These are phyloP conservation scores for Iris pallida DNA, from an alignment of 116 monocot species.

Conservation along the genomic window DNA sequence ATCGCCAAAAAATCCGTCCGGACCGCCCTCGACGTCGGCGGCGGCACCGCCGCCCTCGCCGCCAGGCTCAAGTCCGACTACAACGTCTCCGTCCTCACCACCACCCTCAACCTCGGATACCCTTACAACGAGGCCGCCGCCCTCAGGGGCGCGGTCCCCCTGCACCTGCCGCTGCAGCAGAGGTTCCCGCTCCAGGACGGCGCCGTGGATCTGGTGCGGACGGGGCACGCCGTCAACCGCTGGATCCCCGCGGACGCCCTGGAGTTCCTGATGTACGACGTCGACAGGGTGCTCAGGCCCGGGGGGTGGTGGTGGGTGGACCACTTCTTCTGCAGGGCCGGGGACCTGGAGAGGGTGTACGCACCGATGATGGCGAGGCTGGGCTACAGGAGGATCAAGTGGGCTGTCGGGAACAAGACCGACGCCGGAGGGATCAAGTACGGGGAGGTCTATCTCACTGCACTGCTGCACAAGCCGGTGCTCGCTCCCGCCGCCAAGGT, in stretches of 20 bases:
- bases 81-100: conserved; percentile 70
- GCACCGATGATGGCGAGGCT: conserved; percentile 42
- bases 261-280: conserved; percentile 81
- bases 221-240: conserved; percentile 89
- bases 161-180: conserved; percentile 89
- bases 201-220: conserved; percentile 63
- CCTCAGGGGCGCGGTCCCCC: conserved; percentile 55
- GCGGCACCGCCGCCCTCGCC: conserved; percentile 70
- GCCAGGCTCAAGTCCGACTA: conserved; percentile 14
- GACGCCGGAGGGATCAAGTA: conserved; percentile 41
- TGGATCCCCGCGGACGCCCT: conserved; percentile 71
- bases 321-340: conserved; percentile 62
- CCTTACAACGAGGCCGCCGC: conserved; percentile 72
- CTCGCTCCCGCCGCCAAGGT: neutral
- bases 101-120: conserved; percentile 63
- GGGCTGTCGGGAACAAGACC: conserved; percentile 82
- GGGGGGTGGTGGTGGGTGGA: conserved; percentile 82
- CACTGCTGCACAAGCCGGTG: conserved; percentile 76
- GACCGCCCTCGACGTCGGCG: conserved; percentile 71
- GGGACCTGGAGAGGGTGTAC: conserved; percentile 30
- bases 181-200: conserved; percentile 75
- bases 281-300: conserved; percentile 64
- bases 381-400: conserved; percentile 71
- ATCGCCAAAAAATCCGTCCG: conserved; percentile 49
- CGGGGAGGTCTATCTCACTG: conserved; percentile 81